Evolutionary conservation across 768 basidiomycete species (phyloP).

Genomic region (Macrolepiota albuminosa): DNA sequence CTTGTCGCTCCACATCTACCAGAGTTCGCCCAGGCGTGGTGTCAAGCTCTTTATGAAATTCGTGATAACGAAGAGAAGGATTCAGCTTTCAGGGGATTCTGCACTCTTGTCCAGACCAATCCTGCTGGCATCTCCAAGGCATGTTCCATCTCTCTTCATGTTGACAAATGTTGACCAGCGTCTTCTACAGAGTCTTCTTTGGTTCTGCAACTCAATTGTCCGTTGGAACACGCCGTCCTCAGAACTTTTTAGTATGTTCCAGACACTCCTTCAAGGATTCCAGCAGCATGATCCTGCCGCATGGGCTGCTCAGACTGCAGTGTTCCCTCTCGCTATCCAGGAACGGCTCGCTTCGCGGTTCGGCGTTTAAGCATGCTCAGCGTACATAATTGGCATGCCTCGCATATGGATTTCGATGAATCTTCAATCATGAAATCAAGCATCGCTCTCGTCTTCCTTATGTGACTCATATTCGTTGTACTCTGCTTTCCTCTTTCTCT

Average conservation of each 20-base stretch:
- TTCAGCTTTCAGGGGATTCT: slow-evolving; percentile 96
- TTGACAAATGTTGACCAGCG: slow-evolving; percentile 2
- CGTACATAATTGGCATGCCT: not conserved
- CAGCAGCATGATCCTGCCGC: slow-evolving; percentile 81
- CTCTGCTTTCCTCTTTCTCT: slow-evolving; percentile 13
- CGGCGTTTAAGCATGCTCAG: slow-evolving; percentile 52
- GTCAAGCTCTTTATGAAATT: slow-evolving; percentile 95
- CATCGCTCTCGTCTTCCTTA: not conserved
- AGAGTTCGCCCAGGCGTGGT: slow-evolving; percentile 95
- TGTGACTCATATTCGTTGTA: slow-evolving; percentile 19
- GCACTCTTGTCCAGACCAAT: slow-evolving; percentile 92
- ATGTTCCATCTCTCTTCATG: slow-evolving; percentile 18
- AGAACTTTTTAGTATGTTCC: slow-evolving; percentile 93
- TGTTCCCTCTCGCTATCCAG: slow-evolving; percentile 86
- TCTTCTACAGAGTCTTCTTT: slow-evolving; percentile 70
- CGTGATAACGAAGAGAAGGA: slow-evolving; percentile 99
- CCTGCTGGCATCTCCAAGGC: slow-evolving; percentile 93
- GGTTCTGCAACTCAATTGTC: slow-evolving; percentile 98
- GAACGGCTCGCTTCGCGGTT: slow-evolving; percentile 85
- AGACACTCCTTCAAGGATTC: slow-evolving; percentile 83
- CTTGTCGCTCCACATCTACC: slow-evolving; percentile 86
- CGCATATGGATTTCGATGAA: not conserved
- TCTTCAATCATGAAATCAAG: not conserved
- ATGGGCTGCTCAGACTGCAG: slow-evolving; percentile 79
- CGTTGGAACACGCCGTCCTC: slow-evolving; percentile 91